Evolutionary conservation across 345 rosid species (phyloP).

Genomic region (Pelargonium nanum): DNA sequence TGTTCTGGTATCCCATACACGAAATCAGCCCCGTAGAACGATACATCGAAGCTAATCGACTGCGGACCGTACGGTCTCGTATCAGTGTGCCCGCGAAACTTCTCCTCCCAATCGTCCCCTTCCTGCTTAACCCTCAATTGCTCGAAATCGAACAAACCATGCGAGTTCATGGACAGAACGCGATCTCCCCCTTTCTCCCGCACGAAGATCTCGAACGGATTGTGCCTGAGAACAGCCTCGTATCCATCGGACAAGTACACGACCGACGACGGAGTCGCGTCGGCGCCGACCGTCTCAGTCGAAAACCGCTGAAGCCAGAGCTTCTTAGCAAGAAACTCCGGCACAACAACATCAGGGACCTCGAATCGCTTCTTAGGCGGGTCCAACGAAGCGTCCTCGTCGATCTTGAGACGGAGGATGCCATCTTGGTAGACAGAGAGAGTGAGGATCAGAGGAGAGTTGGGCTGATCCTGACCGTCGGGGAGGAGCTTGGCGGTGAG

Average conservation of each 20-base stretch:
- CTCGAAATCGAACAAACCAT: constrained; percentile 86
- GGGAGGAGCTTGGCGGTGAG: constrained; percentile 54
- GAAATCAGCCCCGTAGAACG: constrained; percentile 76
- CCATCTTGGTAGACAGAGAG: constrained; percentile 65
- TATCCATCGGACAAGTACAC: constrained; percentile 51
- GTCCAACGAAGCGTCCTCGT: constrained; percentile 54
- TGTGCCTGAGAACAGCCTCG: constrained; percentile 78
- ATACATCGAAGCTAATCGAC: constrained; percentile 87
- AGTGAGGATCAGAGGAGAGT: constrained; percentile 55
- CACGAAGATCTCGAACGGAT: constrained; percentile 75
- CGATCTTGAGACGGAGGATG: constrained; percentile 63
- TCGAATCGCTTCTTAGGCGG: constrained; percentile 67
- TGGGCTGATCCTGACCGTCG: constrained; percentile 24
- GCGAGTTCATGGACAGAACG: constrained; percentile 64
- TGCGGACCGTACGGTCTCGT: constrained; percentile 82
- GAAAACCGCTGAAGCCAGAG: constrained; percentile 55
- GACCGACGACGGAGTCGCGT: constrained; percentile 41
- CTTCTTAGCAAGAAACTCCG: constrained; percentile 56
- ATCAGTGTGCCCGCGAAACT: constrained; percentile 67
- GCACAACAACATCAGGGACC: constrained; percentile 64
- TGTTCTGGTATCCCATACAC: constrained; percentile 91
- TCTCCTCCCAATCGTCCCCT: constrained; percentile 89
- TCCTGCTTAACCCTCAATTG: constrained; percentile 58
- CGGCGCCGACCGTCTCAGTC: constrained; percentile 47
- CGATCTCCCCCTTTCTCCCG: constrained; percentile 53